These are phyloP conservation scores for Oemleria cerasiformis DNA, from an alignment of 306 rosid species.

Conservation along the genomic window DNA sequence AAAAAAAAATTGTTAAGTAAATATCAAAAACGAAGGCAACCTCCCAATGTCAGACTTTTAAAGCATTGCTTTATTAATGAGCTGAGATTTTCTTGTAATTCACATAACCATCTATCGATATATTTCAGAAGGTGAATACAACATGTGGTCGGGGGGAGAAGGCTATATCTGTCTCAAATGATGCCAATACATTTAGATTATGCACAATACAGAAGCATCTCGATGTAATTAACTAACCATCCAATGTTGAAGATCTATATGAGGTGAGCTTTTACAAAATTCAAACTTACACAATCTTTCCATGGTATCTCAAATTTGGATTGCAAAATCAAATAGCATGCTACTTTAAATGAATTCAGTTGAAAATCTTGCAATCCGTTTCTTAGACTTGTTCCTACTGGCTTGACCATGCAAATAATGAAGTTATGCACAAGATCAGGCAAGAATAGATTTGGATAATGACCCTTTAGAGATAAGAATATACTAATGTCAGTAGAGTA, in stretches of 20 bases:
- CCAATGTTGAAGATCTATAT: neutral
- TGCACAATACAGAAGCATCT: neutral
- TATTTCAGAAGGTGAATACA: constrained; percentile 5
- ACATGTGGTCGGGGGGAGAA: neutral
- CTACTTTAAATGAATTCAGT: neutral
- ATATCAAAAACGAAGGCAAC: neutral
- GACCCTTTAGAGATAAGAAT: neutral
- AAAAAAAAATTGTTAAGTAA: neutral
- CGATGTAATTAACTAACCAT: neutral
- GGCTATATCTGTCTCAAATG: too few species aligned
- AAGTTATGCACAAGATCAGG: constrained; percentile 3
- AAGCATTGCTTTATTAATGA: neutral
- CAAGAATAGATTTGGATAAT: neutral
- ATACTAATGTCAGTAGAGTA: constrained; percentile 16
- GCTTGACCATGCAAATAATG: neutral
- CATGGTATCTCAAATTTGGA: too few species aligned
- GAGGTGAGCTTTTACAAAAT: neutral
- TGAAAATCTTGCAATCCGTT: neutral
- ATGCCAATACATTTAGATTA: too few species aligned
- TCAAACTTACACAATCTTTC: neutral
- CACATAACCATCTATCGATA: neutral
- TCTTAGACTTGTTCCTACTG: neutral
- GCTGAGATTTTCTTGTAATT: neutral
- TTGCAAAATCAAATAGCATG: too few species aligned
- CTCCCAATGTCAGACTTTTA: neutral